Base-by-base conservation (phyloP, 2,329 filamentous ascomycete species). In the Coleophoma crateriformis region DNA sequence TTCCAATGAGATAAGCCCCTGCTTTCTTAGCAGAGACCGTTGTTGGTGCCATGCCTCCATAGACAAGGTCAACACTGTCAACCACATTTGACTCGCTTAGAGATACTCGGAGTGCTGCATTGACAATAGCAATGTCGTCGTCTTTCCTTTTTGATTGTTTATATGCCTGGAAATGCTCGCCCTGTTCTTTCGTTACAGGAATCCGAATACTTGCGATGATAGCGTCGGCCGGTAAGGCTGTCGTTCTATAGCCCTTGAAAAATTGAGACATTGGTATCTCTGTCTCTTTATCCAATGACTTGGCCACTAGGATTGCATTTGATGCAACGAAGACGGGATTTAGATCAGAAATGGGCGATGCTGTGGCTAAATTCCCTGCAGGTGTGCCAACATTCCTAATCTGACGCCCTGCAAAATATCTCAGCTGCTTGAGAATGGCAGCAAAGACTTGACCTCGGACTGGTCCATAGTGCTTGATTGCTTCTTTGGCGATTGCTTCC, bases 141-240 rank as follows among this genome's bases (percentile, higher is more conserved):
- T 99, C 94, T 65, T 97, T 97, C 57, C 94, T 76, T 74, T 99
- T 99, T 1, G 94, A 84, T 67, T 97, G 92, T 69, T 99, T 99
- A 70, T 96, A 97, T 1, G 92, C 85, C 40, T 87, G 81, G 65
- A 96, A 86, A 64, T 85, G 90, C 64, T 97, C 94, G 3, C 88
- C 85, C 60, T 85, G 87, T 47, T 83, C 77, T 3, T 76, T 76
- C 0, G 88, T 86, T 3, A 88, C 71, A 0, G 94, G 94, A 41
- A 99, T 89, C n/a, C 86, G 82, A 54, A 99, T 85, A 39, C 85
- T 85, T 1, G 90, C 84, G 52, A 99, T 92, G 54, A 97, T 81
- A 1, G 89, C 89, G 64, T 96, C 84, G 19, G 81, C 75, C 0
- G 88, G 79, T 11, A 99, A 74, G 1, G 91, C 88, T 13, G 94